Evolutionary conservation across 345 rosid genomes (phyloP), one percentile per base, ranked within the genome.

Genomic region (Pistacia atlantica): DNA sequence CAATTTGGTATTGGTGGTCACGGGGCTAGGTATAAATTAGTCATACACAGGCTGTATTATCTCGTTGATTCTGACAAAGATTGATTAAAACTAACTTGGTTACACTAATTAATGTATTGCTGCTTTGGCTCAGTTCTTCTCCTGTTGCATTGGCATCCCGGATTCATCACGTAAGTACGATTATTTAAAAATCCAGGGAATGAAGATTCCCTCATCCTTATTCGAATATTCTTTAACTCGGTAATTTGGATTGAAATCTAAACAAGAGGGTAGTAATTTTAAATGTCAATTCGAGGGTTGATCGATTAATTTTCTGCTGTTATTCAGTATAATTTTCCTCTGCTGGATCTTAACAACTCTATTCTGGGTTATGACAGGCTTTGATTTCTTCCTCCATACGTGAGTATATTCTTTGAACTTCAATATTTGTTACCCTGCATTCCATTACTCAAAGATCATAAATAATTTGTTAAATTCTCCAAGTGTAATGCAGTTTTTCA

Each of bases 301-400:
- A 31, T 31, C 33, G 33, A 31, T 31, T 31, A 31, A 31, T 31
- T 31, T 31, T 31, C 20, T 69, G 6, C 11, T 63, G 45, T 33
- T 63, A 31, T 3, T 13, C 87, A 92, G 97, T 31, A 83, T 89
- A 79, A 85, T 93, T 71, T 35, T 86, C 70, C 45, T 84, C 46
- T 91, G 88, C 84, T 93, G 97, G 97, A 85, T 91, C 82, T 74
- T 91, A 71, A 88, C 92, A 37, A 80, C 89, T 51, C 28, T 89
- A 33, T 80, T 71, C 69, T 93, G 95, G 95, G 77, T 80, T 72
- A 74, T 93, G 76, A 83, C 90, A 51, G 97, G 95, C 68, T 75
- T 84, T 2, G 92, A 91, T 85, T 88, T 86, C 84, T 91, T 84
- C 85, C 67, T 89, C 76, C 87, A 86, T 73, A 86, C 67, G 97